Evolutionary conservation across 2,329 filamentous ascomycete genomes (phyloP).

Genomic region (Aspergillus terreus): DNA sequence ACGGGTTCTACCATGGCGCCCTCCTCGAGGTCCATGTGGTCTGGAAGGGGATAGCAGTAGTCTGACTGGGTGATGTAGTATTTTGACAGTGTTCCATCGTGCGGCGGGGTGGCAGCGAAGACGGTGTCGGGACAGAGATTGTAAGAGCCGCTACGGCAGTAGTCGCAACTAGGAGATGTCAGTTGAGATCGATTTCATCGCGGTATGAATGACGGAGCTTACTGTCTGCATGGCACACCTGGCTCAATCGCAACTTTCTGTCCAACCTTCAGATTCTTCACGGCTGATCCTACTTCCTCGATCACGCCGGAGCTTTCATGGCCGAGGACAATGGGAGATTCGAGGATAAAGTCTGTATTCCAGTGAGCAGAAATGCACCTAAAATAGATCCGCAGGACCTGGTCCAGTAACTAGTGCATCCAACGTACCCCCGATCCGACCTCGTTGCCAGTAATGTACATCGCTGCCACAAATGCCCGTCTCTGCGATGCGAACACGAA

Average conservation of each 20-base stretch:
- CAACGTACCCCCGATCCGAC: slow-evolving; percentile 38
- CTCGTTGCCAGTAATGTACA: slow-evolving; percentile 42
- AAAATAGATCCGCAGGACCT: too few relatives aligned
- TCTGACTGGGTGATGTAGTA: slow-evolving; percentile 48
- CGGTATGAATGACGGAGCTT: background rate
- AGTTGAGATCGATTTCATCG: background rate
- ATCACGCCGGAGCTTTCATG: slow-evolving; percentile 24
- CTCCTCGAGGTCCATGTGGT: slow-evolving; percentile 47
- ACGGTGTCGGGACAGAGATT: slow-evolving; percentile 42
- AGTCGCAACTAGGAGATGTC: slow-evolving; percentile 13
- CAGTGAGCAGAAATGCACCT: too few relatives aligned
- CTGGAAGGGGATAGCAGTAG: slow-evolving; percentile 47
- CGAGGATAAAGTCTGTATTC: slow-evolving; percentile 39
- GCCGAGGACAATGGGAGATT: slow-evolving; percentile 37
- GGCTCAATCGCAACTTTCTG: slow-evolving; percentile 24
- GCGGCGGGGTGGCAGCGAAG: slow-evolving; percentile 51
- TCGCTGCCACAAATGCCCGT: slow-evolving; percentile 49
- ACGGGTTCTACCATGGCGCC: slow-evolving; percentile 54
- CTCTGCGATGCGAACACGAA: slow-evolving; percentile 42
- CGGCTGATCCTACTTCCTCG: slow-evolving; percentile 17
- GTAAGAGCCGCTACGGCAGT: slow-evolving; percentile 21
- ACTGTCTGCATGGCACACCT: slow-evolving; percentile 36
- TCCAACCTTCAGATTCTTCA: slow-evolving; percentile 20
- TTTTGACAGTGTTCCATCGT: slow-evolving; percentile 48
- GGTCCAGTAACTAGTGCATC: background rate